Evolutionary conservation across 345 rosid genomes (phyloP), one percentile per base, ranked within the genome.

Genomic region (Rubroshorea leprosula): DNA sequence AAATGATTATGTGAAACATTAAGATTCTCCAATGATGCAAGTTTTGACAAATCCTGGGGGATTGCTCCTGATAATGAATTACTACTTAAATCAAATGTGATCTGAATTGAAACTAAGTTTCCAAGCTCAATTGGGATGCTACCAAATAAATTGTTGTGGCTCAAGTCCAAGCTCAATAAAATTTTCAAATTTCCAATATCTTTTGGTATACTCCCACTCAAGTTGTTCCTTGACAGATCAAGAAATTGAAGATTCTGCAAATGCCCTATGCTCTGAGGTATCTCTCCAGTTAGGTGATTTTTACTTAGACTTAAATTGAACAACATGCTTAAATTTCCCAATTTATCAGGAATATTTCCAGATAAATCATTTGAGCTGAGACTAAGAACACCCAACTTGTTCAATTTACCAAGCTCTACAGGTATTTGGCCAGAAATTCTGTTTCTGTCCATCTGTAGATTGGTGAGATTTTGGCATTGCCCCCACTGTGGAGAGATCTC

Each of bases 401-500:
- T 47, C 61, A 86, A 60, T 48, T 72, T 69, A 19, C 82, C 83
- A 3, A 86, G 83, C 71, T 77, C 85, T 10, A 65, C 51, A 0
- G 87, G 89, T 48, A 86, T 77, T 55, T 27, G 27, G 26, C 89
- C 87, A 5, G 83, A 72, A 57, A 86, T 75, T 61, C 68, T 73
- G 57, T 83, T 86, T 57, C 71, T 58, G 15, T 75, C 83, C 62
- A 83, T 68, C 70, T 68, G 68, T 61, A 86, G 68, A 63, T 65
- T 77, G 16, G 80, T 67, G 65, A 86, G 82, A 55, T 69, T 80
- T 20, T 20, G 38, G 63, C 89, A 86, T 51, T 79, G 72, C 18
- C 93, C 93, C 93, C 93, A 86, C n/a, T 23, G 29, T 10, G 75
- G 61, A 0, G 87, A 86, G 44, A 86, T 70, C 61, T 67, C 58